Evolutionary conservation across 371 early-diverging fungal species (phyloP).

Genomic region (Rhizopus sp.): DNA sequence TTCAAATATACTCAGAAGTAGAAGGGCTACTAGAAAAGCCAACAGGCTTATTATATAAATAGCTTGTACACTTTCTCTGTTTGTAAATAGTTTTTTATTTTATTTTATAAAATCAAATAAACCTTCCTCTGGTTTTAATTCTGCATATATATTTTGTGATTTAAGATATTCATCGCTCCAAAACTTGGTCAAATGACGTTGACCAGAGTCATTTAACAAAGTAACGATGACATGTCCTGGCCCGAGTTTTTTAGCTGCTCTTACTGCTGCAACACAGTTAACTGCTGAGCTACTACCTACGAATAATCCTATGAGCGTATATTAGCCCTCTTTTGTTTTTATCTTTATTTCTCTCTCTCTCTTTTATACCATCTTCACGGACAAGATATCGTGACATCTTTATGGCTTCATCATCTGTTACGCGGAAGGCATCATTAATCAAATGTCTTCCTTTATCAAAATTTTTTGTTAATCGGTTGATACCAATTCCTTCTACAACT

Average conservation of each 20-base stretch:
- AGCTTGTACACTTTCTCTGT: constrained; percentile 1
- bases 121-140: constrained; percentile 33
- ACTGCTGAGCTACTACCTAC: constrained; percentile 92
- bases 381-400: constrained; percentile 89
- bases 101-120: constrained; percentile 37
- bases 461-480: constrained; percentile 92
- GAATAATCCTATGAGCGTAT: constrained; percentile 62
- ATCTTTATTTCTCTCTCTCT: not conserved
- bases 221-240: constrained; percentile 87
- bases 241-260: constrained; percentile 69
- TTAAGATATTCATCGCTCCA: constrained; percentile 63
- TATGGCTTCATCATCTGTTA: constrained; percentile 90
- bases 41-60: constrained; percentile 4
- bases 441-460: constrained; percentile 64
- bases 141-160: constrained; percentile 31
- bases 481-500: constrained; percentile 95
- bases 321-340: not conserved
- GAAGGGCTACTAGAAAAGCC: constrained; percentile 13
- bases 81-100: not conserved
- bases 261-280: constrained; percentile 88
- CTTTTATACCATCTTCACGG: constrained; percentile 69
- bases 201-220: constrained; percentile 81
- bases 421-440: constrained; percentile 88
- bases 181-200: constrained; percentile 83
- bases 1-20: constrained; percentile 62